Base-by-base conservation (phyloP, 768 basidiomycete genomes). In the Russula emetica region DNA sequence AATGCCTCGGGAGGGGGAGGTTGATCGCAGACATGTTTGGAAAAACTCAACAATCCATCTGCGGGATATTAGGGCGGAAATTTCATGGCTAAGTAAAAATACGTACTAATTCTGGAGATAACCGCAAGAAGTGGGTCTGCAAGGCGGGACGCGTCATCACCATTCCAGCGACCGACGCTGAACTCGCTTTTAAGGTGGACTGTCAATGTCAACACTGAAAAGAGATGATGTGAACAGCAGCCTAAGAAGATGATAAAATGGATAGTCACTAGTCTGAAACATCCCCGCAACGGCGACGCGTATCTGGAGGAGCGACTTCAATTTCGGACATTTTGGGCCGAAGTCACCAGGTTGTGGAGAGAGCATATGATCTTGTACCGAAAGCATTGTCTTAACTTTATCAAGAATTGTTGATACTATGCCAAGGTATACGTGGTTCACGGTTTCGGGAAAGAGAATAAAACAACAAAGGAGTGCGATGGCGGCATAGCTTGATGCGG, bases 371-470 rank as follows among this genome's bases (percentile, higher is more conserved):
- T 76, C 74, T 62, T 78, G 78, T 52, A 74, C 60, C 16, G 65
- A 66, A 0, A 79, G 61, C 22, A 78, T 63, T 28, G 50, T 55
- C 62, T 72, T 65, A 14, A 77, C 53, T 28, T 72, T 71, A 16
- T 69, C 70, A 2, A 79, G 70, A 40, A 76, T 72, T 9, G 56
- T 69, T 5, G 71, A 71, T 24, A 74, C 53, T 16, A 67, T 70
- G 30, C 67, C 68, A 59, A 81, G 73, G 32, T 74, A 73, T 7
- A 74, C 69, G 55, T 82, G 80, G 63, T 80, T 78, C 58, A 84
- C 72, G 0, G 81, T 78, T 67, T 83, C 77, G 5, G 84, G 84
- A 70, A 84, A 85, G 53, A 84, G 71, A 58, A 83, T 67, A 9
- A 80, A 58, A 30, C 79, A 78, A 5, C 76, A 69, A 5, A 78